These are phyloP conservation scores for Clarkia xantiana DNA, from an alignment of 345 rosid species.

Conservation along the genomic window DNA sequence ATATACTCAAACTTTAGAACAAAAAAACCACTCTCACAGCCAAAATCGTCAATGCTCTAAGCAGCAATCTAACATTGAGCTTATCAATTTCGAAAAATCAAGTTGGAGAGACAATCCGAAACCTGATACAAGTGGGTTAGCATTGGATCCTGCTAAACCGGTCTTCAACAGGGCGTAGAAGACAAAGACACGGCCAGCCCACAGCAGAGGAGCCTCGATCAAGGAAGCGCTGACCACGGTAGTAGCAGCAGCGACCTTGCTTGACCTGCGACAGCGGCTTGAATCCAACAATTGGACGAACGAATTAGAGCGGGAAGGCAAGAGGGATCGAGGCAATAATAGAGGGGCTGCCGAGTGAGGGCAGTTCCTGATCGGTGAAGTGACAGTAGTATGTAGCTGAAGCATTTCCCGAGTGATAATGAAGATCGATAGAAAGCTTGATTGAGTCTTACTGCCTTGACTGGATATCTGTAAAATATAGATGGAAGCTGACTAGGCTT, in stretches of 20 bases:
- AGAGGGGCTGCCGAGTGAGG: too few relatives aligned
- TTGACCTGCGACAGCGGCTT: background rate
- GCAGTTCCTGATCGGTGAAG: too few relatives aligned
- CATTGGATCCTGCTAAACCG: constrained; percentile 77
- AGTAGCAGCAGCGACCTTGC: constrained; percentile 4
- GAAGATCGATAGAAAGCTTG: too few relatives aligned
- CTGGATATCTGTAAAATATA: too few relatives aligned
- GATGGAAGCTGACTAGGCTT: too few relatives aligned
- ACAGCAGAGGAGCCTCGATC: constrained; percentile 55
- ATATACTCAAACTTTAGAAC: background rate
- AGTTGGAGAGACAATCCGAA: background rate
- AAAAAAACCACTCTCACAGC: background rate
- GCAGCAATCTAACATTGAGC: background rate
- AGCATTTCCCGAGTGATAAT: too few relatives aligned
- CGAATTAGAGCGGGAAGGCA: background rate
- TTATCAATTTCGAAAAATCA: background rate
- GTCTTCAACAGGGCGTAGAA: constrained; percentile 69
- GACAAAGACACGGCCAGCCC: constrained; percentile 77
- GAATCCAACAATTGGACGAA: background rate
- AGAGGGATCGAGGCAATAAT: too few relatives aligned
- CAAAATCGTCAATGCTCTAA: background rate
- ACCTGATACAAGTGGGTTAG: constrained; percentile 81
- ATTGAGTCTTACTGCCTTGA: too few relatives aligned
- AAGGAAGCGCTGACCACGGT: constrained; percentile 36
- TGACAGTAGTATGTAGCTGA: too few relatives aligned